These are phyloP conservation scores for Globisporangium nodosum DNA, from an alignment of 352 stramenopile species.

Conservation along the genomic window DNA sequence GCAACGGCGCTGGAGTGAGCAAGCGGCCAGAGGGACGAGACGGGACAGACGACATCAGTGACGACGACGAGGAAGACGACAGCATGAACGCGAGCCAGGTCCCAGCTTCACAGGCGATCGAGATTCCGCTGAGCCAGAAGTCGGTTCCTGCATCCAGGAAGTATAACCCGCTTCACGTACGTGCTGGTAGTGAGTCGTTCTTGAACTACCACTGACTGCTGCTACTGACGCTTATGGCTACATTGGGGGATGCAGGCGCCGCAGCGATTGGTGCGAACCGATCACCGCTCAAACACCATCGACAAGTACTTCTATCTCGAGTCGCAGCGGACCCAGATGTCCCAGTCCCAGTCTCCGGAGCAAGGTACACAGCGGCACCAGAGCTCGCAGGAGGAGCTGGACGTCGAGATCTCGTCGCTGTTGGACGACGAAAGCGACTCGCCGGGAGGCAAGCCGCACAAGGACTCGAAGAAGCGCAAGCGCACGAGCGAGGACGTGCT, in stretches of 20 bases:
- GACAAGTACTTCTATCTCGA: conserved; percentile 83
- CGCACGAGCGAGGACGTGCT: conserved; percentile 1
- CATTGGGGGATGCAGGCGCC: conserved; percentile 39
- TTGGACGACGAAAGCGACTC: conserved; percentile 1
- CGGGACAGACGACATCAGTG: conserved; percentile 20
- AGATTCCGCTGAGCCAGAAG: conserved; percentile 59
- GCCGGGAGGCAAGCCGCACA: neutral
- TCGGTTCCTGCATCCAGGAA: conserved; percentile 52
- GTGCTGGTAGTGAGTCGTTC: neutral
- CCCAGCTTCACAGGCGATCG: conserved; percentile 28
- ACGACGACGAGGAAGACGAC: conserved; percentile 10
- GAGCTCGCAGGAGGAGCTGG: neutral
- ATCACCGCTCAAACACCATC: conserved; percentile 82
- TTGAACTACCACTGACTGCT: neutral
- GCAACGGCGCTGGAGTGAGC: conserved; percentile 26
- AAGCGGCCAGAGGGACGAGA: conserved; percentile 16
- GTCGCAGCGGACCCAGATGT: conserved; percentile 56
- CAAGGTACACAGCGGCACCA: conserved; percentile 14
- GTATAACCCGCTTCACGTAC: conserved; percentile 60
- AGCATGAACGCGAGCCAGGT: conserved; percentile 6
- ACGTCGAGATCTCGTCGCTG: conserved; percentile 8
- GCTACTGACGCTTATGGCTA: no score
- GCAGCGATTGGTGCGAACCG: conserved; percentile 75
- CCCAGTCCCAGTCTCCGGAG: conserved; percentile 18
- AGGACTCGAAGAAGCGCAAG: conserved; percentile 8